phyloP scores from a whole-genome alignment of 306 rosid genomes.

The Gillenia trifoliata region DNA sequence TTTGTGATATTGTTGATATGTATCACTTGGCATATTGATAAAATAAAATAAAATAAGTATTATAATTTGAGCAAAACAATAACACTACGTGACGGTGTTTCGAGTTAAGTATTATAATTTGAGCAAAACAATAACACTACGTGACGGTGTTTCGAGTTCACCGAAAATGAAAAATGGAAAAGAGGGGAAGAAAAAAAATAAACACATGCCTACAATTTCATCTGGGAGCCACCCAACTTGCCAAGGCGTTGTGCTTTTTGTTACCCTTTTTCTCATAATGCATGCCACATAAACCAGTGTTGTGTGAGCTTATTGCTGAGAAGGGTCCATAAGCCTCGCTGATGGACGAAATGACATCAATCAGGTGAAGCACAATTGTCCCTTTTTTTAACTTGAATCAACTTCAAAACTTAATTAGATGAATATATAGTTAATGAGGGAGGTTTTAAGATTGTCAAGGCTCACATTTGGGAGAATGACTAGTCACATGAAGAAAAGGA shows the following conservation, averaged over 20 bases:
- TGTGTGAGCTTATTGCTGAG: background rate
- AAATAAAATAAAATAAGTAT: no score
- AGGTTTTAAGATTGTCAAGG: background rate
- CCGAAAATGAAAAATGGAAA: background rate
- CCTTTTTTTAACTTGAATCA: background rate
- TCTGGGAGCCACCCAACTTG: constrained; percentile 18
- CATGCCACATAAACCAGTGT: background rate
- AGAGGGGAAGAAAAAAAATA: background rate
- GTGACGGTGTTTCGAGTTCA: no score
- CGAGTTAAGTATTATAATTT: no score
- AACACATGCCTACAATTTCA: constrained; percentile 6
- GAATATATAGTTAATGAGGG: background rate
- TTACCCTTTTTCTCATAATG: background rate
- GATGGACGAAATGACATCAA: background rate
- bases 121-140: no score
- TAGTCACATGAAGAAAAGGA: background rate
- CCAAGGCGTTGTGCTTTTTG: background rate
- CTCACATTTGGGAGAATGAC: background rate
- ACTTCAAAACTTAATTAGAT: background rate
- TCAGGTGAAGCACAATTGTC: background rate
- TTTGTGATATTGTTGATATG: no score
- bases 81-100: background rate
- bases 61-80: background rate
- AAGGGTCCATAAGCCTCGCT: background rate
- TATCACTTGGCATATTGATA: background rate